Evolutionary conservation across 352 stramenopile genomes (phyloP).

Genomic region (Globisporangium megalacanthum): DNA sequence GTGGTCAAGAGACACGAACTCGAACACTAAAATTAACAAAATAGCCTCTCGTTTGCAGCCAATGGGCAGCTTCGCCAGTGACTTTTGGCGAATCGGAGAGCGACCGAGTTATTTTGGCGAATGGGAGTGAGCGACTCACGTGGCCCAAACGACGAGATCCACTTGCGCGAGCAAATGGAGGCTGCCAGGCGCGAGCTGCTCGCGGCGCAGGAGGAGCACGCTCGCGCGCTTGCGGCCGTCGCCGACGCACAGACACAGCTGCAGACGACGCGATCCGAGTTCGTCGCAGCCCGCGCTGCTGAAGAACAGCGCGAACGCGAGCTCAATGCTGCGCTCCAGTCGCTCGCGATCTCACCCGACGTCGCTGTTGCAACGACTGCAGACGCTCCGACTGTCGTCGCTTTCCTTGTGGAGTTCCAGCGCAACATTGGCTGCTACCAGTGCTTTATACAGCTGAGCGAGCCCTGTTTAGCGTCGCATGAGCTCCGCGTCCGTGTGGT

Average conservation of each 20-base stretch:
- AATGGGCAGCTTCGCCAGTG: no score
- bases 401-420: conserved; percentile 66
- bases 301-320: no score
- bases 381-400: conserved; percentile 12
- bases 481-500: conserved; percentile 27
- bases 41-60: background rate
- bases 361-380: conserved; percentile 16
- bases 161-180: background rate
- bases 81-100: no score
- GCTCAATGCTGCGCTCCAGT: no score
- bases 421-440: conserved; percentile 82
- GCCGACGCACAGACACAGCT: no score
- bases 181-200: background rate
- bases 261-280: no score
- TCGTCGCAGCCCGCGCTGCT: no score
- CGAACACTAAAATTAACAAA: no score
- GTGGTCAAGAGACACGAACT: no score
- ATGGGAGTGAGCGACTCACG: no score
- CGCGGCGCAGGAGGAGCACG: background rate
- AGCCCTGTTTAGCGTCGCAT: conserved; percentile 16
- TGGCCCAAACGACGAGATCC: background rate
- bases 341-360: no score
- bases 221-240: background rate
- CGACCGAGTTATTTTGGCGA: no score
- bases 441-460: conserved; percentile 44